Percentiles rank a stretch among this genome's conserved stretches.
These are phyloP conservation scores for Mycena chlorophos DNA, from an alignment of 768 basidiomycete genomes.

Conservation along the genomic window DNA sequence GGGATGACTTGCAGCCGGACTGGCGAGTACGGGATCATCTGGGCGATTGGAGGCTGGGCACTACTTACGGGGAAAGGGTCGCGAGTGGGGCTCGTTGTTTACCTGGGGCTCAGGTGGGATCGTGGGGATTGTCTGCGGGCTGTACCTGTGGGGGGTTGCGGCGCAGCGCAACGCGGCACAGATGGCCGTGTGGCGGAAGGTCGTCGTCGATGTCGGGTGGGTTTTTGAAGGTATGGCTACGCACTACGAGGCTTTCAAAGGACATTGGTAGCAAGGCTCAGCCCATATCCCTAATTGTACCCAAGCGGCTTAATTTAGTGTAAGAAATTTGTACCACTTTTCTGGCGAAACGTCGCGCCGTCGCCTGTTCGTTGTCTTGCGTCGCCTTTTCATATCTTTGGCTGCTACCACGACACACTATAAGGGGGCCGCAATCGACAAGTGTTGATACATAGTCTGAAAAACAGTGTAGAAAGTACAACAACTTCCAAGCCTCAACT, in stretches of 20 bases:
- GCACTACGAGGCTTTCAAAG: conserved; percentile 2
- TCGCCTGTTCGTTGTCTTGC: no score
- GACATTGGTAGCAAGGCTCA: background rate
- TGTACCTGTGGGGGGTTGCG: background rate
- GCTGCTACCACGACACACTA: no score
- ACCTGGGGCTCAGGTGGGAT: background rate
- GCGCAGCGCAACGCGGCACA: background rate
- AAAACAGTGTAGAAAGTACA: no score
- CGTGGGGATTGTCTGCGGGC: background rate
- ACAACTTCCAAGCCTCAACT: no score
- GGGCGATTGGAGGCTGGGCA: background rate
- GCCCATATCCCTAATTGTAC: no score
- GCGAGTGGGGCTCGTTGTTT: background rate
- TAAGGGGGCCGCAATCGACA: no score
- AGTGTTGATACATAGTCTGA: no score
- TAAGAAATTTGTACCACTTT: no score
- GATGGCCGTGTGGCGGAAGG: background rate
- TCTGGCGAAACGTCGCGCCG: no score
- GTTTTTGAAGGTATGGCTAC: conserved; percentile 2
- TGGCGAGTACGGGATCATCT: background rate
- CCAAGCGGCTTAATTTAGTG: no score
- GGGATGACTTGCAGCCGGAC: background rate
- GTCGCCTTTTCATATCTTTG: no score
- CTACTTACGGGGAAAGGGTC: background rate
- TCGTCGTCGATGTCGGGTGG: background rate